A percentile compares a stretch with the other conserved stretches of the same genome.
Evolutionary conservation across 768 basidiomycete genomes (phyloP).

Genomic region (Tylopilus vinaceipallidus): DNA sequence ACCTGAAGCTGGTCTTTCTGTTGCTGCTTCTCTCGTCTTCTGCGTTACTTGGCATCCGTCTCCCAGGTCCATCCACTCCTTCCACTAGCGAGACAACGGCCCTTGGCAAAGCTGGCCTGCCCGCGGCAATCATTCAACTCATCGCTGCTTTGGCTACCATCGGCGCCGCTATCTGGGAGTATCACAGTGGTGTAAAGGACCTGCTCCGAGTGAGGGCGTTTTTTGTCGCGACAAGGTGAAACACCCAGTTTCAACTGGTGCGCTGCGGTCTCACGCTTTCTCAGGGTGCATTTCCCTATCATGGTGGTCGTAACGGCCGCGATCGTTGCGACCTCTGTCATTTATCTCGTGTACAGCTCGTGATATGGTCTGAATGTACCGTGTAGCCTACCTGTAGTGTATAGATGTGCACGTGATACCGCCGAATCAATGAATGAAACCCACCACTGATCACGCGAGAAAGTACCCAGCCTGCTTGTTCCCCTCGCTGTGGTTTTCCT

Average conservation of each 20-base stretch:
- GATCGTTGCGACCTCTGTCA: constrained; percentile 51
- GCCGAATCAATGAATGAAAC: constrained; percentile 4
- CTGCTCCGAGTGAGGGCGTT: constrained; percentile 59
- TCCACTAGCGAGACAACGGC: constrained; percentile 19
- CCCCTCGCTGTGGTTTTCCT: too few species aligned
- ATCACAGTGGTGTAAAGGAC: constrained; percentile 55
- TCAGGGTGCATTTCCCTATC: constrained; percentile 50
- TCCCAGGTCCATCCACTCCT: constrained; percentile 40
- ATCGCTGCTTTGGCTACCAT: constrained; percentile 53
- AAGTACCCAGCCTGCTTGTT: constrained; percentile 30
- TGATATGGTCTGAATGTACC: constrained; percentile 7
- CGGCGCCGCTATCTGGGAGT: constrained; percentile 64
- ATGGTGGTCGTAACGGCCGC: constrained; percentile 48
- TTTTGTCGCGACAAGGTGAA: constrained; percentile 53
- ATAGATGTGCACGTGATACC: constrained; percentile 16
- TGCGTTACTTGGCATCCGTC: constrained; percentile 56
- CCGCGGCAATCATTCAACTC: constrained; percentile 54
- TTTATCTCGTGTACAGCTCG: constrained; percentile 40
- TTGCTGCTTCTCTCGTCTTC: constrained; percentile 64
- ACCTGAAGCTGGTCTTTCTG: constrained; percentile 64
- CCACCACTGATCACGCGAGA: constrained; percentile 11
- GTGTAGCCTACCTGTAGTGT: neutral
- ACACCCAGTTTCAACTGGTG: constrained; percentile 15
- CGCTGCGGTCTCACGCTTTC: constrained; percentile 1
- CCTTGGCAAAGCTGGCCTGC: constrained; percentile 35